Conservation (phyloP, 495 filamentous ascomycete genomes). For the Parmelia sp. region DNA sequence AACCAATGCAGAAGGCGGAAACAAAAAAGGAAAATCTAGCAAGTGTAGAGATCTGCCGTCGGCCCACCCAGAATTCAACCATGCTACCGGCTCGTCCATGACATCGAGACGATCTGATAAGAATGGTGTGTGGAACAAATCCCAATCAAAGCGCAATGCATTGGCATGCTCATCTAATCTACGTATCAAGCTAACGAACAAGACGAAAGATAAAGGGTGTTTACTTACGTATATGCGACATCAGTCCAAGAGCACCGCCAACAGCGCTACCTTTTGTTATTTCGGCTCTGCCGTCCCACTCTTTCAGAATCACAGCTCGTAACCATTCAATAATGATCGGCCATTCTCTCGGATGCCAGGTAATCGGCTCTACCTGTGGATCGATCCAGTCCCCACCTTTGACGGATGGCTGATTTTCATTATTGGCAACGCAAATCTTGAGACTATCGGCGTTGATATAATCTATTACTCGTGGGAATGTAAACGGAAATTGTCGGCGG, state of each 20-base stretch:
- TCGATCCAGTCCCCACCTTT: background rate
- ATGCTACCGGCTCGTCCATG: slow-evolving; percentile 67
- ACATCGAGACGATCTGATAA: slow-evolving; percentile 72
- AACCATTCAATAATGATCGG: slow-evolving; percentile 70
- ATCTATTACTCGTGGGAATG: slow-evolving; percentile 3
- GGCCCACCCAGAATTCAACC: slow-evolving; percentile 45
- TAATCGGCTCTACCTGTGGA: slow-evolving; percentile 25
- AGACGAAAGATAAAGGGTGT: background rate
- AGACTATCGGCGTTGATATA: slow-evolving; percentile 1
- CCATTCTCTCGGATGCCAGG: slow-evolving; percentile 34
- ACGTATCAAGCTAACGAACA: background rate
- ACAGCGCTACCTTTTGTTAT: slow-evolving; percentile 59
- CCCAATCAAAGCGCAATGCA: background rate
- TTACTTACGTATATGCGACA: slow-evolving; percentile 64
- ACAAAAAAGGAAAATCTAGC: slow-evolving; percentile 75
- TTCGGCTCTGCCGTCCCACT: slow-evolving; percentile 70
- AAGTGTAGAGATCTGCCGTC: slow-evolving; percentile 66
- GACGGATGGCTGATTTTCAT: slow-evolving; percentile 4
- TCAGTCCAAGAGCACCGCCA: slow-evolving; percentile 66
- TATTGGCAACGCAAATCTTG: background rate
- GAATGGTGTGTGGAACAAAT: slow-evolving; percentile 67
- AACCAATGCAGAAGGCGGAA: slow-evolving; percentile 63
- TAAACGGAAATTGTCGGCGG: background rate
- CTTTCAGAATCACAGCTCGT: slow-evolving; percentile 62
- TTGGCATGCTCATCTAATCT: background rate